Evolutionary conservation across 2,329 filamentous ascomycete genomes (phyloP).

Genomic region (Colletotrichum tropicale): DNA sequence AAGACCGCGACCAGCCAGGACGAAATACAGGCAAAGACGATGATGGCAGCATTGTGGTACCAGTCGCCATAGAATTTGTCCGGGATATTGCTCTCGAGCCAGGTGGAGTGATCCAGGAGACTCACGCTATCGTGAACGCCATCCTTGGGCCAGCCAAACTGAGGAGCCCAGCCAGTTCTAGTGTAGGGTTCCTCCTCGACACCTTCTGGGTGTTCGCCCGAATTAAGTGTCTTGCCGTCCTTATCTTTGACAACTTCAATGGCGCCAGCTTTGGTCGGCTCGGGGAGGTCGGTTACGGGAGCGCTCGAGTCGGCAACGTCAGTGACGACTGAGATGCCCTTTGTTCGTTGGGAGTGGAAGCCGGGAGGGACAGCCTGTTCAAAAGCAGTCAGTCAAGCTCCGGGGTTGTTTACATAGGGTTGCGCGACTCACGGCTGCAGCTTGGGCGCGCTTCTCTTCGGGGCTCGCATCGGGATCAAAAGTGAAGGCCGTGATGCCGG

Average conservation of each 20-base stretch:
- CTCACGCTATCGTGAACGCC: constrained; percentile 65
- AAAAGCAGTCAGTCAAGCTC: constrained; percentile 11
- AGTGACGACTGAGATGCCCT: constrained; percentile 74
- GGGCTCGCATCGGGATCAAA: constrained; percentile 87
- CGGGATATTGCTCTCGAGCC: constrained; percentile 81
- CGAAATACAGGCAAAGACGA: constrained; percentile 87
- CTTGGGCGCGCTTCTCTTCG: constrained; percentile 84
- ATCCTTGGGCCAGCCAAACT: constrained; percentile 74
- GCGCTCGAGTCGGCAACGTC: constrained; percentile 72
- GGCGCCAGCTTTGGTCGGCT: constrained; percentile 73
- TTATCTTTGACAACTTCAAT: constrained; percentile 58
- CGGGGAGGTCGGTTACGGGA: constrained; percentile 77
- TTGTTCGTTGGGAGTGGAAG: constrained; percentile 65
- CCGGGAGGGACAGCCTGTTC: constrained; percentile 65
- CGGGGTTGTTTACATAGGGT: background rate
- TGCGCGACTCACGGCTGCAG: constrained; percentile 66
- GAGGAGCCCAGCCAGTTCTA: constrained; percentile 85
- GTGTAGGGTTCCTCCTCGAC: constrained; percentile 52
- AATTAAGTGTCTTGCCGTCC: constrained; percentile 50
- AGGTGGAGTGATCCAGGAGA: constrained; percentile 86
- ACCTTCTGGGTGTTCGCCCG: constrained; percentile 58
- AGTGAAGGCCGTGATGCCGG: constrained; percentile 78
- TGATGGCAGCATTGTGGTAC: constrained; percentile 97
- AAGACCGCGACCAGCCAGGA: constrained; percentile 91
- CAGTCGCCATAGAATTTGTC: constrained; percentile 96